Conservation (phyloP, 1,139 yeast genomes). For the Blastobotrys serpentis region DNA sequence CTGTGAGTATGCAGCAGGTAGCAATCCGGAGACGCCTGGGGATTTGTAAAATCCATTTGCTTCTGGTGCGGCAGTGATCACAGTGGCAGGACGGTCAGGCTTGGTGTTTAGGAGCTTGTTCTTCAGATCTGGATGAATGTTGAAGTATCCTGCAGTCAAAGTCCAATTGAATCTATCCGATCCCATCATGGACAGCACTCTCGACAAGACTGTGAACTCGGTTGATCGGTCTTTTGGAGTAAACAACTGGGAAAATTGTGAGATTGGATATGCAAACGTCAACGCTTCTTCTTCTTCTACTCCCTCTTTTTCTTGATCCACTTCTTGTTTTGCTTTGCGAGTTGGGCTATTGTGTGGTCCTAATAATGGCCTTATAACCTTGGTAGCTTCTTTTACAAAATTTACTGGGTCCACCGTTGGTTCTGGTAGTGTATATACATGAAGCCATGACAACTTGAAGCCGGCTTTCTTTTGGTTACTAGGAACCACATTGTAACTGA, state of each 20-base stretch:
- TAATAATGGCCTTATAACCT: conserved; percentile 56
- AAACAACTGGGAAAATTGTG: conserved; percentile 84
- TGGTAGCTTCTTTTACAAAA: conserved; percentile 61
- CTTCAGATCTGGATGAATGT: conserved; percentile 76
- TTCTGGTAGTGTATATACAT: conserved; percentile 50
- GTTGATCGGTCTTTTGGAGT: conserved; percentile 62
- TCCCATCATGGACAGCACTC: conserved; percentile 59
- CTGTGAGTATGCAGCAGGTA: conserved; percentile 86
- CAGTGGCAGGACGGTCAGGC: conserved; percentile 54
- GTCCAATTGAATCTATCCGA: conserved; percentile 67
- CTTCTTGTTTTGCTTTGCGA: no score
- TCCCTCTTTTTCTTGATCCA: no score
- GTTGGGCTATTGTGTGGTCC: conserved; percentile 20
- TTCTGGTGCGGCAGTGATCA: conserved; percentile 83
- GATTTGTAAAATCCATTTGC: conserved; percentile 93
- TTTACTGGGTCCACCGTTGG: conserved; percentile 60
- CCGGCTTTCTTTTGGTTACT: conserved; percentile 34
- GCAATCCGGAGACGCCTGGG: conserved; percentile 72
- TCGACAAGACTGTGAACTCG: conserved; percentile 68
- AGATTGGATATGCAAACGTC: conserved; percentile 86
- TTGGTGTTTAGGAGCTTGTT: conserved; percentile 57
- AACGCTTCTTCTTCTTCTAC: conserved; percentile 39
- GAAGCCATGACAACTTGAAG: conserved; percentile 72
- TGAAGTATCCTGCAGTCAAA: conserved; percentile 96
- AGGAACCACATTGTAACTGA: conserved; percentile 65